These are phyloP conservation scores for Lignosus rhinocerotis DNA, from an alignment of 1,284 basidiomycete genomes.

Conservation along the genomic window DNA sequence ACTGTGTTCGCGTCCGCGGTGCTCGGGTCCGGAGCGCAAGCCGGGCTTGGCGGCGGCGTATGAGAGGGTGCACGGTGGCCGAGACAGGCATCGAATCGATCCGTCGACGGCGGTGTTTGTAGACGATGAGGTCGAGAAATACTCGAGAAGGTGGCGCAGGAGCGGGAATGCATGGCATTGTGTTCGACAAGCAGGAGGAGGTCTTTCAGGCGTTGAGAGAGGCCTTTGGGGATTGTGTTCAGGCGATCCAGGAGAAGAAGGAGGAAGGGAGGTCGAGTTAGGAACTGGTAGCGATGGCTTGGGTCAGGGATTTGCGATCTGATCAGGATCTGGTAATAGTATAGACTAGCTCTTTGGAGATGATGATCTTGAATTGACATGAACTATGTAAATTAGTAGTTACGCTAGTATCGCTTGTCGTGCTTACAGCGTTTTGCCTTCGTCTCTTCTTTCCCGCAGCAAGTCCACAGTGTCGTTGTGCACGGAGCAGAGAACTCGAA, in stretches of 20 bases:
- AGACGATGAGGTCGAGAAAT: slow-evolving; percentile 61
- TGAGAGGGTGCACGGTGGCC: slow-evolving; percentile 47
- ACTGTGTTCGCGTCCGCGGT: slow-evolving; percentile 52
- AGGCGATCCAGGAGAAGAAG: slow-evolving; percentile 10
- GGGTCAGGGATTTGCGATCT: background rate
- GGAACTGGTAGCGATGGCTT: background rate
- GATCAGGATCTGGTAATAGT: background rate
- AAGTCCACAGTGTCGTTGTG: background rate
- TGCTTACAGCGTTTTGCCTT: background rate
- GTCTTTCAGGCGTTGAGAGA: slow-evolving; percentile 47
- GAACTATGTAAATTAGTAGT: background rate
- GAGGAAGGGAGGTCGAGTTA: background rate
- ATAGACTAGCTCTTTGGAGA: background rate
- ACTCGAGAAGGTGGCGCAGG: slow-evolving; percentile 52
- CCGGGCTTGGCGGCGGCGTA: slow-evolving; percentile 52
- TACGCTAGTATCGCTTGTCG: background rate
- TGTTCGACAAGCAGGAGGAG: slow-evolving; percentile 43
- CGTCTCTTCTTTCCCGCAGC: background rate
- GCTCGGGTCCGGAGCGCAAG: slow-evolving; percentile 34
- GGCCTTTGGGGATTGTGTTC: slow-evolving; percentile 45
- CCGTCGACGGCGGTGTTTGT: slow-evolving; percentile 50
- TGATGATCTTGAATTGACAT: background rate
- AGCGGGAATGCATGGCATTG: slow-evolving; percentile 54
- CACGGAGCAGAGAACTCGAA: background rate
- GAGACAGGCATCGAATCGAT: slow-evolving; percentile 43